A percentile compares a stretch with the other conserved stretches of the same genome.
These are phyloP conservation scores for Candida takata DNA, from an alignment of 805 yeast species.

Conservation along the genomic window DNA sequence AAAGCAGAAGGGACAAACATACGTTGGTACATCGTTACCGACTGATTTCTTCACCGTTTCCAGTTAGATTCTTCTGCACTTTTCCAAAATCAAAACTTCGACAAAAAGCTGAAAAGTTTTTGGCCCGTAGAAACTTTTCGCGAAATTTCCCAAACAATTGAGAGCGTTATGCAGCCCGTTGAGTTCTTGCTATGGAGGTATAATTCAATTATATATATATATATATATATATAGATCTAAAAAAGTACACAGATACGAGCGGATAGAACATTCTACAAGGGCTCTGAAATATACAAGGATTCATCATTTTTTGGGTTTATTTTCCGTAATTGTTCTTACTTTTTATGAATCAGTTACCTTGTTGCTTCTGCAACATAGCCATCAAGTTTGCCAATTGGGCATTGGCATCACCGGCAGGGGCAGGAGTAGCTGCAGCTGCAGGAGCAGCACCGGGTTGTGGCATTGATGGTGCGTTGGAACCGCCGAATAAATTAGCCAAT, in stretches of 20 bases:
- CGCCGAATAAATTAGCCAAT: constrained; percentile 39
- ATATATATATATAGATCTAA: too few relatives aligned
- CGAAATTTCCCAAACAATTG: not conserved
- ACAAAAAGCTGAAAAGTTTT: constrained; percentile 1
- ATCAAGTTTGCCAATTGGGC: constrained; percentile 36
- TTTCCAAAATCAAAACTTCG: not conserved
- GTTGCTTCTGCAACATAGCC: constrained; percentile 36
- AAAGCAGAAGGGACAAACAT: constrained; percentile 1
- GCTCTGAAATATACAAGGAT: too few relatives aligned
- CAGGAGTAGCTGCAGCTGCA: constrained; percentile 7
- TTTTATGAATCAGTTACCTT: constrained; percentile 2
- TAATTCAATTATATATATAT: too few relatives aligned
- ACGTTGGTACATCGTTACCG: constrained; percentile 9
- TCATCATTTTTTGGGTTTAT: too few relatives aligned
- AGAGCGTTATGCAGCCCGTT: too few relatives aligned
- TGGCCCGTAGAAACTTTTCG: not conserved
- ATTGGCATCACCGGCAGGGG: constrained; percentile 25
- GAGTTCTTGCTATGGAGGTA: not conserved
- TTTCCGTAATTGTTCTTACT: too few relatives aligned
- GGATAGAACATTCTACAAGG: too few relatives aligned
- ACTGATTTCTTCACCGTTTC: not conserved
- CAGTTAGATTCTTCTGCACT: too few relatives aligned
- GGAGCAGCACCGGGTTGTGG: constrained; percentile 14
- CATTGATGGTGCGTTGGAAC: constrained; percentile 8
- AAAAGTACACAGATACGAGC: too few relatives aligned